Evolutionary conservation across 1,284 basidiomycete genomes (phyloP).

Genomic region (Apiotrichum gamsii): DNA sequence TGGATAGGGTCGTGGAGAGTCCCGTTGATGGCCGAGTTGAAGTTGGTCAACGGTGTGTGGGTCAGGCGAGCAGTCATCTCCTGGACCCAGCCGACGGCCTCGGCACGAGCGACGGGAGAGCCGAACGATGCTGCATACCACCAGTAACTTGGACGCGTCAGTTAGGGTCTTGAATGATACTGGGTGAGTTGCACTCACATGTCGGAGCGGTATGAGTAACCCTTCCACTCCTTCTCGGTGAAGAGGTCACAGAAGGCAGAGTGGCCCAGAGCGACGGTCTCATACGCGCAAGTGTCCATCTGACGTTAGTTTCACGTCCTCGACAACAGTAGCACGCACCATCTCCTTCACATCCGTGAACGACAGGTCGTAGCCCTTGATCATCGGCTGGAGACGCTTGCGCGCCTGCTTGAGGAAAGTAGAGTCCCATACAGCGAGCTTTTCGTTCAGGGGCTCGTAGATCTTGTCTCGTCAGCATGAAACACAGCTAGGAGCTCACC

Average conservation of each 20-base stretch:
- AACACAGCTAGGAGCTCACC: no score
- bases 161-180: no score
- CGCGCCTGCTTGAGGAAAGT: constrained; percentile 65
- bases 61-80: constrained; percentile 46
- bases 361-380: constrained; percentile 61
- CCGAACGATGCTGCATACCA: constrained; percentile 47
- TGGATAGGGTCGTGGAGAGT: constrained; percentile 55
- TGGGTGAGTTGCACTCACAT: no score
- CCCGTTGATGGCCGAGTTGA: constrained; percentile 55
- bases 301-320: constrained; percentile 34
- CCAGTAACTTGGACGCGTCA: no score
- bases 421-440: constrained; percentile 55
- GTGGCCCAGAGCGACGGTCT: constrained; percentile 50
- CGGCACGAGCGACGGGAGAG: constrained; percentile 42
- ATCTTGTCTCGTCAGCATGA: no score
- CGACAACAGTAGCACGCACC: constrained; percentile 52
- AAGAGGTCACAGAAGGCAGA: constrained; percentile 55
- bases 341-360: constrained; percentile 58
- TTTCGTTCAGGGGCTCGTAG: constrained; percentile 15
- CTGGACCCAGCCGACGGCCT: constrained; percentile 49
- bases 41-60: constrained; percentile 51
- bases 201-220: constrained; percentile 55
- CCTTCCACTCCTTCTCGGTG: constrained; percentile 61
- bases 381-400: constrained; percentile 56
- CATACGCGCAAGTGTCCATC: constrained; percentile 26